Evolutionary conservation across 768 basidiomycete genomes (phyloP), one percentile per base, ranked within the genome.

Genomic region (Nevesoporus exiguus): DNA sequence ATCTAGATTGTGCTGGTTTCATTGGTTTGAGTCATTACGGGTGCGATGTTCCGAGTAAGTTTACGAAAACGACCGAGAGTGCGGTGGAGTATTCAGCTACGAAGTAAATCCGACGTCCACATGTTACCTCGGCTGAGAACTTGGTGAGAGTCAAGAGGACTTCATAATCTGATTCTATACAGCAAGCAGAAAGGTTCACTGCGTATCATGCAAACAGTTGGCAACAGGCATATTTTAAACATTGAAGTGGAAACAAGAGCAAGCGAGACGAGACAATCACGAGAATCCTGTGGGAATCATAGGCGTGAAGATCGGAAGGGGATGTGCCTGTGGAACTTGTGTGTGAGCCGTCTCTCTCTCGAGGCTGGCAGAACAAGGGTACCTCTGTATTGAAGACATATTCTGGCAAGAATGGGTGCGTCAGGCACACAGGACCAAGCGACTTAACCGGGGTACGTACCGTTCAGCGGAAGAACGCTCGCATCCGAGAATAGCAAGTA

Each of bases 361-460:
- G 31, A 36, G 30, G 19, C 25, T 51, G 17, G 42, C 43, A 41
- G 37, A 44, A 56, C 47, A 45, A 45, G 55, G 72, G 47, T 59
- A 88, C 88, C 79, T 98, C 95, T 1, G 95, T 97, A 62, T 96
- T 97, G 73, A 97, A 90, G 8, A 97, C 92, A 62, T 87, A 86
- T 66, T 85, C 90, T 91, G 59, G n/a, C n/a, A 22, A 25, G 22
- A 42, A 50, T 42, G 36, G 51, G 39, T 40, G 14, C 36, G 49
- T 56, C 58, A 66, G 56, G 31, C 49, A 47, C 31, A 31, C 29
- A 34, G 29, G 47, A 25, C 24, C 36, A 17, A 13, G 30, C 48
- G 36, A 14, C 13, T 3, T 14, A 25, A 51, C 39, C 4, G 11
- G 17, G 48, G 24, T 29, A 82, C 88, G 67, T 61, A 93, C 90